These are phyloP conservation scores for Globisporangium barbulae DNA, from an alignment of 352 stramenopile genomes.

Conservation along the genomic window DNA sequence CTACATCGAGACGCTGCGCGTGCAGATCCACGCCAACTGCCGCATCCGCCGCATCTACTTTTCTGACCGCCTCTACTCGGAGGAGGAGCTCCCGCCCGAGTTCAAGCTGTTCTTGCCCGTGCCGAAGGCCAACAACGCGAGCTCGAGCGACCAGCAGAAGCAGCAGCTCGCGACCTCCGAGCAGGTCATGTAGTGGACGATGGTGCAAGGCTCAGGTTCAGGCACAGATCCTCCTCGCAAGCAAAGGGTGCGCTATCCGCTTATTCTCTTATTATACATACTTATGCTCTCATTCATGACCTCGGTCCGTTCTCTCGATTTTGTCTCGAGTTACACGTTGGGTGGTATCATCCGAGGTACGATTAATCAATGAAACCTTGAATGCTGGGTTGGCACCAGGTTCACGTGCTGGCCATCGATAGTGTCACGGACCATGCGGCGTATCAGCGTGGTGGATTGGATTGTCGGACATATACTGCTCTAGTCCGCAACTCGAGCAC, in stretches of 20 bases:
- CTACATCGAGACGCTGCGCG: slow-evolving; percentile 96
- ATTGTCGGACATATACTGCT: slow-evolving; percentile 94
- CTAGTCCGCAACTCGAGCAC: slow-evolving; percentile 91
- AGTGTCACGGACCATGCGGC: slow-evolving; percentile 95
- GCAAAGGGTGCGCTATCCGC: too few species aligned
- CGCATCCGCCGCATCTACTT: slow-evolving; percentile 98
- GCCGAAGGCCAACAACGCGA: slow-evolving; percentile 74
- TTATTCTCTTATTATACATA: too few species aligned
- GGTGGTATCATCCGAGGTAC: too few species aligned
- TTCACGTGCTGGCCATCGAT: slow-evolving; percentile 96
- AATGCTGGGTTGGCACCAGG: slow-evolving; percentile 90
- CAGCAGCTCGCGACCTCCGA: slow-evolving; percentile 30
- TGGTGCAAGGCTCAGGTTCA: too few species aligned
- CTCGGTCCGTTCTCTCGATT: too few species aligned
- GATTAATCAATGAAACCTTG: slow-evolving; percentile 38
- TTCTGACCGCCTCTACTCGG: slow-evolving; percentile 95
- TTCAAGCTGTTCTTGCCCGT: slow-evolving; percentile 98
- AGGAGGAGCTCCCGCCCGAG: slow-evolving; percentile 96
- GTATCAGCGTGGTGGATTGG: slow-evolving; percentile 99
- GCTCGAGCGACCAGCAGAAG: slow-evolving; percentile 41
- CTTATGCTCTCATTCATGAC: too few species aligned
- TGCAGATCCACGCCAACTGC: slow-evolving; percentile 98
- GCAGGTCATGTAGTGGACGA: slow-evolving; percentile 41
- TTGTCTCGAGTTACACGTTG: too few species aligned
- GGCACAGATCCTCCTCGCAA: too few species aligned